Base-by-base conservation (phyloP, 495 filamentous ascomycete species). In the Penicillium paxilli region DNA sequence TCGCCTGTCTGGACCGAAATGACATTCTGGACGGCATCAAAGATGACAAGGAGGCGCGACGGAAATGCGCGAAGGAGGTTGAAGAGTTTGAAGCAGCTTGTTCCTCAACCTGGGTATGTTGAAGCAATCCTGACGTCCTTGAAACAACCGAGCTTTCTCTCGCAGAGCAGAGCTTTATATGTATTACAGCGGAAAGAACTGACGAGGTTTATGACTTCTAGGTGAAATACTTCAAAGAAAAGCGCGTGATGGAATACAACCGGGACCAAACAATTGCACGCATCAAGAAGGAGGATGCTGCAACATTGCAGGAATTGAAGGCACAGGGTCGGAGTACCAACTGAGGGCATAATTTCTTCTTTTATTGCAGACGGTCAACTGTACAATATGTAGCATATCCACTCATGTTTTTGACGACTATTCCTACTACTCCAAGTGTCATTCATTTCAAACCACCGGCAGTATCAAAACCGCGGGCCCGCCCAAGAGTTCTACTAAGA, bases 161-260 rank as follows among this genome's bases (percentile, higher is more conserved):
- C 8, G 11, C 10, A 12, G 11, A 14, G 30, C n/a, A 32, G 4
- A 9, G 3, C 2, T 38, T 24, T 24, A 47, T 23, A 22, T 32
- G 16, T 9, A 12, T 17, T 16, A 17, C 26, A 9, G 24, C n/a
- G 30, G 19, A 38, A 33, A 5, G 16, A 45, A 44, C 66, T 69
- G 41, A 70, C 47, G 22, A 1, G 9, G 23, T 14, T 23, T 45
- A 19, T 42, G 19, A 17, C 33, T 21, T 47, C 23, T 62, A 97
- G 93, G 91, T 98, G 52, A 89, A 89, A 72, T 96, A 98, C 72
- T 98, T 98, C 79, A 96, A 98, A 73, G 89, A 96, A 67, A 85
- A 90, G 71, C 80, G 94, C 54, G 91, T 98, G 33, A 92, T 94
- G 78, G 92, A 98, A 51, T 80, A 86, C 63, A 88, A 96, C 52